These are phyloP conservation scores for Fusarium annulatum DNA, from an alignment of 2,329 filamentous ascomycete genomes.

Conservation along the genomic window DNA sequence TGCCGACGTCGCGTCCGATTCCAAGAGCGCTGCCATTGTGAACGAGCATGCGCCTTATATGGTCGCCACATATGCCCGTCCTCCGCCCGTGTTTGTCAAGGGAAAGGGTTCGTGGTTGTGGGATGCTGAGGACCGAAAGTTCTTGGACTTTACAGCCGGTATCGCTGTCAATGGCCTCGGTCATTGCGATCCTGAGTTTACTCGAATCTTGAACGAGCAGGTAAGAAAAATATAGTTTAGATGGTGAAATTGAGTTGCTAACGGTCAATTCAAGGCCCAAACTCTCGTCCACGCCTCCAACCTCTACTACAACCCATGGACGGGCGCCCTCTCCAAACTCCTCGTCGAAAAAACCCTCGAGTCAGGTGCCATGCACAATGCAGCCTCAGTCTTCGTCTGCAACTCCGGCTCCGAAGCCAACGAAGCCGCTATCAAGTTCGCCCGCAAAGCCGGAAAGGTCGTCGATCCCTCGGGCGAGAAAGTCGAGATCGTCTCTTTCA, in stretches of 20 bases:
- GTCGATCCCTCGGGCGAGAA: constrained; percentile 78
- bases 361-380: constrained; percentile 84
- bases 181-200: constrained; percentile 85
- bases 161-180: constrained; percentile 96
- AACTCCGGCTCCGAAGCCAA: constrained; percentile 98
- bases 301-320: constrained; percentile 97
- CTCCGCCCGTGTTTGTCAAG: constrained; percentile 87
- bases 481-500: constrained; percentile 88
- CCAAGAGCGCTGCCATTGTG: constrained; percentile 79
- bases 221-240: constrained; percentile 51
- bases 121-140: constrained; percentile 89
- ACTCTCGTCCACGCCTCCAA: constrained; percentile 93
- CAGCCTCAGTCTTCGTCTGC: constrained; percentile 86
- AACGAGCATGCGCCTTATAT: constrained; percentile 85
- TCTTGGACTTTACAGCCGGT: constrained; percentile 94
- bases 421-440: constrained; percentile 97
- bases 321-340: constrained; percentile 85
- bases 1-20: constrained; percentile 78
- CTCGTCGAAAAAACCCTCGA: constrained; percentile 84
- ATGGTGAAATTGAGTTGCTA: not conserved
- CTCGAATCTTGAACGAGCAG: constrained; percentile 81
- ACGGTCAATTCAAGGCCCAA: constrained; percentile 60
- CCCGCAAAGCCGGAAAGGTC: constrained; percentile 87
- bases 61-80: constrained; percentile 94
- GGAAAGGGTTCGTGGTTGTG: constrained; percentile 89